These are phyloP conservation scores for Aspergillus transmontanensis DNA, from an alignment of 2,329 filamentous ascomycete species.

Conservation along the genomic window DNA sequence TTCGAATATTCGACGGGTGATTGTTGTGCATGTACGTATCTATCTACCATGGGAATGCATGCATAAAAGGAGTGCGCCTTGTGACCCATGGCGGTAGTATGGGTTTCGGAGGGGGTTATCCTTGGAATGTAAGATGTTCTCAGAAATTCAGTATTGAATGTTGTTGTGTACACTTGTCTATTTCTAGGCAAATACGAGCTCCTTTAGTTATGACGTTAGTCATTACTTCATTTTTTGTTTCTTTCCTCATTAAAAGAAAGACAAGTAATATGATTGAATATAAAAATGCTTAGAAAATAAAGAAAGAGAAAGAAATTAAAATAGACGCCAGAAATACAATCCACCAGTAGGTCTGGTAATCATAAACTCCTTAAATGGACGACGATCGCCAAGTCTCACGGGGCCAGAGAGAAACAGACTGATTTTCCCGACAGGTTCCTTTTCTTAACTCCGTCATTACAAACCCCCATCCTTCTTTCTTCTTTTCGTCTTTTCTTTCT, in stretches of 20 bases:
- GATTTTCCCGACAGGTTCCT: conserved; percentile 20
- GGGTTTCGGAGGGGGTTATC: not conserved
- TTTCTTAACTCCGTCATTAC: conserved; percentile 12
- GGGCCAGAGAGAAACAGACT: conserved; percentile 13
- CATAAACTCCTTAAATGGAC: not conserved
- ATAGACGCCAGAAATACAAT: not conserved
- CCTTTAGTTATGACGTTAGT: not conserved
- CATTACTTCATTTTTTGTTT: not conserved
- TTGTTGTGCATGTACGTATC: not conserved
- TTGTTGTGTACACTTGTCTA: not conserved
- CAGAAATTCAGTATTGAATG: not conserved
- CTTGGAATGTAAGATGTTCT: not conserved
- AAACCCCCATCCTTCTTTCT: conserved; percentile 10
- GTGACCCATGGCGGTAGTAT: not conserved
- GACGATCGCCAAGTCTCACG: conserved; percentile 20
- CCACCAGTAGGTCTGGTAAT: not conserved
- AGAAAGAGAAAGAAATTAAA: not conserved
- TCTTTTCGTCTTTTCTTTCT: conserved; percentile 5
- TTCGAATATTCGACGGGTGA: not conserved
- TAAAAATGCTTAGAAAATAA: not conserved
- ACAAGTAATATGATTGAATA: not conserved
- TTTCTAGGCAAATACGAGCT: not conserved
- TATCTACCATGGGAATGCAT: not conserved
- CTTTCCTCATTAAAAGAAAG: not conserved
- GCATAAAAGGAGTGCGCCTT: not conserved